Evolutionary conservation across 345 rosid species (phyloP), one percentile per base, ranked within the genome.

Genomic region (Corchorus olitorius): DNA sequence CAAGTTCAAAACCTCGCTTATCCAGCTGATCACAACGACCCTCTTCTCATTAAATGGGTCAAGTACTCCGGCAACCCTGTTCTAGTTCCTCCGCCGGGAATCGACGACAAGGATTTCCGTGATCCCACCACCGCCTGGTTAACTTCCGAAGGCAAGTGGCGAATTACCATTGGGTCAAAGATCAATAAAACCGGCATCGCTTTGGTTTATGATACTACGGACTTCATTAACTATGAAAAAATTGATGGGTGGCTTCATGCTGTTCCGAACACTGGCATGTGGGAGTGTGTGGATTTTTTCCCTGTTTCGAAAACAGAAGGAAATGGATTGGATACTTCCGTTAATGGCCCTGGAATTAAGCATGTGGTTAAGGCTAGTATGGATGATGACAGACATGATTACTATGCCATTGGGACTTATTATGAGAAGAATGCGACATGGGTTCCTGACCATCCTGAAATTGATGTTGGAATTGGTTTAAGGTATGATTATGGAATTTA

Each of bases 51-150:
- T 65, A 75, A 86, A 6, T 94, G 98, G 98, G 63, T 79, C 76
- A 94, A 94, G 74, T 84, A 80, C 85, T 54, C 90, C 0, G 88
- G 89, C 43, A 94, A 94, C 78, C 98, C 98, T 0, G 90, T 94
- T 52, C 86, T 94, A 5, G 83, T 81, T 71, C 94, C 97, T 0
- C 98, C 98, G 6, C 88, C 88, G 0, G 92, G 95, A 48, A 84
- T 91, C 43, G 70, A 71, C 17, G 8, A 22, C 65, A 81, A 81
- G 88, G 98, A 94, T 77, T 94, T 94, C 86, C 94, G 98, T 3
- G 98, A 94, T 73, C 98, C 98, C 0, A 94, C 98, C 5, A 94
- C 98, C 0, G 98, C 97, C n/a, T 94, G 98, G 98, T 69, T 65
- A 8, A 90, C 95, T 46, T 86, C 93, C 0, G 80, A 81, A 9